Conservation (phyloP, 495 filamentous ascomycete genomes). For the Podospora pseudocomata region DNA sequence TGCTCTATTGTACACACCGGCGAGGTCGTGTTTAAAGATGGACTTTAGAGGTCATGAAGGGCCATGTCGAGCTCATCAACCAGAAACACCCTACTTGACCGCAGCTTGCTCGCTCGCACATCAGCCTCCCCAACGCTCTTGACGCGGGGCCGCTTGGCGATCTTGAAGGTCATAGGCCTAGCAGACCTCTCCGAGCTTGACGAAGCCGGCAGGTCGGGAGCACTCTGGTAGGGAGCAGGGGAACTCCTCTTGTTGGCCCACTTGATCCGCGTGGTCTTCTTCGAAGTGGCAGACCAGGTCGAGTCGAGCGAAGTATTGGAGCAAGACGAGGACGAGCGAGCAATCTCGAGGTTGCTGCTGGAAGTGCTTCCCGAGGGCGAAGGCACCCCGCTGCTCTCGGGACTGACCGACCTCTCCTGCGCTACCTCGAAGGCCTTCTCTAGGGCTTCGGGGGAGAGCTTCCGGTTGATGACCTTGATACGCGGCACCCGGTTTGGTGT, state of each 20-base stretch:
- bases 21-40: too few species aligned
- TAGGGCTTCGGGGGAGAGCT: neutral
- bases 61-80: neutral
- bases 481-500: neutral
- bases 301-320: constrained; percentile 5
- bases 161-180: neutral
- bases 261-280: neutral
- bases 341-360: constrained; percentile 1
- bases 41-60: neutral
- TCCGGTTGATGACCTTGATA: neutral
- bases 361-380: neutral
- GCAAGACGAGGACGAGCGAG: constrained; percentile 9
- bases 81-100: neutral
- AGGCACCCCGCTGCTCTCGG: neutral
- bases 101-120: neutral
- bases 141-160: neutral
- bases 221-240: neutral
- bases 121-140: neutral
- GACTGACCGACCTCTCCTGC: too few species aligned
- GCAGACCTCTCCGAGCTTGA: neutral
- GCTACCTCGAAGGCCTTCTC: too few species aligned
- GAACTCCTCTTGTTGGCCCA: neutral
- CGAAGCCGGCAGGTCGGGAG: neutral
- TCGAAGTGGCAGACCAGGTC: neutral
- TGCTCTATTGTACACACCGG: too few species aligned